These are phyloP conservation scores for Wickerhamomyces subpelliculosus DNA, from an alignment of 805 yeast genomes.

Conservation along the genomic window DNA sequence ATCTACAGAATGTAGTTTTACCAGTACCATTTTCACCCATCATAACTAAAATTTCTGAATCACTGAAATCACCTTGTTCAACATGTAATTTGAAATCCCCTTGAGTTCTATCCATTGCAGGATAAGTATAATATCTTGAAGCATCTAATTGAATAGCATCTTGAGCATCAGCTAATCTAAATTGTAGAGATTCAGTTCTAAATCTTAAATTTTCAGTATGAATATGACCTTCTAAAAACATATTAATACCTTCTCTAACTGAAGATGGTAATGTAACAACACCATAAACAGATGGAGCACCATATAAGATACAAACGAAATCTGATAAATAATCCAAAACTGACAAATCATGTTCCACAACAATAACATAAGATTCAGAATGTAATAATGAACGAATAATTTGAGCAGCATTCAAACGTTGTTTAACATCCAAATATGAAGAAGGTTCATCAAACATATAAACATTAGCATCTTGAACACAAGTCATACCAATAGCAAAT, in stretches of 20 bases:
- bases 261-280: slow-evolving; percentile 95
- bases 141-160: slow-evolving; percentile 74
- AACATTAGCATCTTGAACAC: slow-evolving; percentile 90
- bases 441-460: slow-evolving; percentile 99
- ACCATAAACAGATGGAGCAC: slow-evolving; percentile 98
- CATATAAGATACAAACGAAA: slow-evolving; percentile 92
- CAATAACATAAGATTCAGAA: slow-evolving; percentile 79
- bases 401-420: slow-evolving; percentile 95
- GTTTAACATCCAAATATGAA: slow-evolving; percentile 96
- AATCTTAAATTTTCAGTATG: slow-evolving; percentile 96
- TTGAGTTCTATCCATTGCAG: slow-evolving; percentile 82
- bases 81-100: slow-evolving; percentile 89
- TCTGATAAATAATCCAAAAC: slow-evolving; percentile 96
- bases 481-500: slow-evolving; percentile 96
- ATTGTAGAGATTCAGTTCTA: slow-evolving; percentile 92
- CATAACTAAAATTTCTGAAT: slow-evolving; percentile 96
- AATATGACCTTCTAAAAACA: slow-evolving; percentile 96
- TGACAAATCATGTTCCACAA: slow-evolving; percentile 98
- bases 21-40: slow-evolving; percentile 99
- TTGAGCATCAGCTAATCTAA: slow-evolving; percentile 84
- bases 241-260: slow-evolving; percentile 98
- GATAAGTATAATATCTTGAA: slow-evolving; percentile 70
- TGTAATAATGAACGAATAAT: slow-evolving; percentile 81
- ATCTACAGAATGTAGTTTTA: slow-evolving; percentile 94
- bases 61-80: slow-evolving; percentile 85